Conservation (phyloP, 1,139 yeast genomes). For the Zygosaccharomyces pseudobailii region DNA sequence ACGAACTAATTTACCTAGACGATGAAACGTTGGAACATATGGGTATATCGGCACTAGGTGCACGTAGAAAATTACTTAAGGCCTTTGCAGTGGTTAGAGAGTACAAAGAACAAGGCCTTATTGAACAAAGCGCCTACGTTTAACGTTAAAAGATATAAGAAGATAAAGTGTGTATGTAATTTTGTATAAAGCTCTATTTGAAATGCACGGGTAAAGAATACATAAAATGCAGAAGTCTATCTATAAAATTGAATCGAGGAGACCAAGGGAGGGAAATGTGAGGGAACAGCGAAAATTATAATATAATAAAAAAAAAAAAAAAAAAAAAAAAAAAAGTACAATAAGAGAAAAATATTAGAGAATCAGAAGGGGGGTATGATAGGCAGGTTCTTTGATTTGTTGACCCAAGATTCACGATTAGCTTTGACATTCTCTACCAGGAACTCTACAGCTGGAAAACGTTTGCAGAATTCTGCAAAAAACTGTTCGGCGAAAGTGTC, state of each 20-base stretch:
- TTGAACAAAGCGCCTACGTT: constrained; percentile 28
- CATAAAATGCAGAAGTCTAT: constrained; percentile 2
- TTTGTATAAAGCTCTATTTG: constrained; percentile 1
- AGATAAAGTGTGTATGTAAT: background rate
- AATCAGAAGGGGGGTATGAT: background rate
- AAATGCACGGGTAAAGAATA: constrained; percentile 3
- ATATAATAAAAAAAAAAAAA: background rate
- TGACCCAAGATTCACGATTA: constrained; percentile 42
- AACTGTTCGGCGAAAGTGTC: constrained; percentile 74
- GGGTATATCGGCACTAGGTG: constrained; percentile 93
- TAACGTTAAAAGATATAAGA: background rate
- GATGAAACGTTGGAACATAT: constrained; percentile 66
- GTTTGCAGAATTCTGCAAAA: constrained; percentile 57
- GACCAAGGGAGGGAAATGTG: background rate
- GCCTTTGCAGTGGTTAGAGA: constrained; percentile 80
- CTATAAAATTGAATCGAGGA: background rate
- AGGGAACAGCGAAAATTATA: background rate
- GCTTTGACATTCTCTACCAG: constrained; percentile 39
- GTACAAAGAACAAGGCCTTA: constrained; percentile 35
- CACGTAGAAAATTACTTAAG: constrained; percentile 84
- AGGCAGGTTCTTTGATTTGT: constrained; percentile 1
- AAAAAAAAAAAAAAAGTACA: background rate
- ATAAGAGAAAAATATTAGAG: background rate
- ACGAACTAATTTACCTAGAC: constrained; percentile 62
- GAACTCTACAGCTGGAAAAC: constrained; percentile 53